phyloP scores from a whole-genome alignment of 2,329 filamentous ascomycete genomes.

The Stromatinia cepivora region DNA sequence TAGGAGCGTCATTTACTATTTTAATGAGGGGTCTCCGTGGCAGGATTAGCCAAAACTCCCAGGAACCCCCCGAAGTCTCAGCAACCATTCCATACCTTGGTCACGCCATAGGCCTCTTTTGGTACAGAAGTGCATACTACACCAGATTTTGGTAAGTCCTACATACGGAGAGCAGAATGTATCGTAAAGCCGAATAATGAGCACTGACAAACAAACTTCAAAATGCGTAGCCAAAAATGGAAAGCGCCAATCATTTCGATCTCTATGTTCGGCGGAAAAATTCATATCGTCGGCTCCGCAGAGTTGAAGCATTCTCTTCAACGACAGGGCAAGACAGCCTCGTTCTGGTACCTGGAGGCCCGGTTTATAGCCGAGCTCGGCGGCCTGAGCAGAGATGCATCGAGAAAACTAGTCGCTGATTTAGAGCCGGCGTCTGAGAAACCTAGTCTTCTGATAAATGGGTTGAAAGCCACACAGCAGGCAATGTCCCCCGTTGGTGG shows the following conservation, averaged over 20 bases:
- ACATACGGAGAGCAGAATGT: not conserved
- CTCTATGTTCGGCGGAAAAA: constrained; percentile 7
- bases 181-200: not conserved
- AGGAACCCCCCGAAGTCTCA: not conserved
- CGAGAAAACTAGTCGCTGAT: not conserved
- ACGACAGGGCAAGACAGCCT: not conserved
- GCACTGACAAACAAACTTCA: not conserved
- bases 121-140: constrained; percentile 14
- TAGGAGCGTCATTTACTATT: not conserved
- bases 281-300: not conserved
- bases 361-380: not conserved
- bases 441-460: not conserved
- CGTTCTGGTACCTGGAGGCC: constrained; percentile 12
- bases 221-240: not conserved
- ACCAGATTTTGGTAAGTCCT: constrained; percentile 4
- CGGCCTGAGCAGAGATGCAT: not conserved
- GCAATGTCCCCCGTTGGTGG: not conserved
- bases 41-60: not conserved
- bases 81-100: constrained; percentile 14
- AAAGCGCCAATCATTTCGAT: constrained; percentile 17
- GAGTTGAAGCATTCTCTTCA: constrained; percentile 11
- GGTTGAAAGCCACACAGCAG: constrained; percentile 5
- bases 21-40: not conserved
- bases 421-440: not conserved
- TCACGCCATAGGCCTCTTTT: constrained; percentile 10